Conservation (phyloP, 1,139 yeast genomes). For the Suhomyces kunorum region DNA sequence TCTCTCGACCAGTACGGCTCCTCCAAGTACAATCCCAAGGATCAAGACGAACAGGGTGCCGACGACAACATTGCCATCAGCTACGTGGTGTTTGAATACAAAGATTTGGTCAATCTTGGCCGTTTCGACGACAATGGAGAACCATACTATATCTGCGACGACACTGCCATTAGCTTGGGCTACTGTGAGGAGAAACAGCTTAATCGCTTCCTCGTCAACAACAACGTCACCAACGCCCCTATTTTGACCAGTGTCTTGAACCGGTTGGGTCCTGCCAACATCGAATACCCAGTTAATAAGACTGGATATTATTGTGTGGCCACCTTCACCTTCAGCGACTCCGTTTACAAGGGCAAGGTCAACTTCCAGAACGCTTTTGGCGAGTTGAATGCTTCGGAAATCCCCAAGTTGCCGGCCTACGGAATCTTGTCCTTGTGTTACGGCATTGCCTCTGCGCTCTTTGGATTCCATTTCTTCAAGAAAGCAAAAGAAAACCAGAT, state of each 20-base stretch:
- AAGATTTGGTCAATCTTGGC: conserved; percentile 74
- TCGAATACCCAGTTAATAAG: conserved; percentile 61
- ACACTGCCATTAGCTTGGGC: conserved; percentile 54
- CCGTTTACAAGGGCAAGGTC: conserved; percentile 61
- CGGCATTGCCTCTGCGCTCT: conserved; percentile 75
- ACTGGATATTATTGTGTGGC: conserved; percentile 95
- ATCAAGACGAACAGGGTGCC: conserved; percentile 22
- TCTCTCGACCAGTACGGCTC: conserved; percentile 38
- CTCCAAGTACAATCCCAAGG: conserved; percentile 35
- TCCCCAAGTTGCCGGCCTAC: conserved; percentile 86
- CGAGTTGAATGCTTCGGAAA: conserved; percentile 82
- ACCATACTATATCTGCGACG: conserved; percentile 72
- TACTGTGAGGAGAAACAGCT: conserved; percentile 55
- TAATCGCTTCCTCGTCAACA: conserved; percentile 62
- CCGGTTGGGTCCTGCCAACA: conserved; percentile 58
- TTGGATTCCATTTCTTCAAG: conserved; percentile 82
- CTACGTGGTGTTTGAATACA: conserved; percentile 79
- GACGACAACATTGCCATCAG: conserved; percentile 50
- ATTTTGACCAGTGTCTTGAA: conserved; percentile 59
- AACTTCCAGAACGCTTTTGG: conserved; percentile 93
- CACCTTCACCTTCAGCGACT: conserved; percentile 43
- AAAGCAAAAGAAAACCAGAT: conserved; percentile 77
- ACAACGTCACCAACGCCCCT: conserved; percentile 48
- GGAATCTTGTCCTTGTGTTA: conserved; percentile 85
- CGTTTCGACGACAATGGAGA: conserved; percentile 28